These are phyloP conservation scores for Solanum bulbocastanum DNA, from an alignment of 257 asterid genomes.

Conservation along the genomic window DNA sequence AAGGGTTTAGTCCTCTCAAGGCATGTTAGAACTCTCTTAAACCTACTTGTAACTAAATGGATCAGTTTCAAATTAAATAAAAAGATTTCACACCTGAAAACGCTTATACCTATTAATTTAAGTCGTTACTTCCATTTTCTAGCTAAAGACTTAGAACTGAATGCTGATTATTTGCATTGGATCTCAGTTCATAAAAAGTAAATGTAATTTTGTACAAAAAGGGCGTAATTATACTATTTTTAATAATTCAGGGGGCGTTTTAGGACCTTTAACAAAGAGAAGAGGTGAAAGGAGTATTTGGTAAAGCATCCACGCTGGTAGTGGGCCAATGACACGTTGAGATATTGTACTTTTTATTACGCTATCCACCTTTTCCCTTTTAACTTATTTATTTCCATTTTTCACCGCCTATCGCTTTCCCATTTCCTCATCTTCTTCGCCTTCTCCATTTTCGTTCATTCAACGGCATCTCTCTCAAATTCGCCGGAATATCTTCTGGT, in stretches of 20 bases:
- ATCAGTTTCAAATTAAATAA: neutral
- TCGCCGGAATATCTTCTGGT: neutral
- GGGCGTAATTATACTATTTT: neutral
- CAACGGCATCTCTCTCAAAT: neutral
- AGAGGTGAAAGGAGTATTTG: conserved; percentile 33
- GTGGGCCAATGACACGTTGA: neutral
- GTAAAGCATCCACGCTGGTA: conserved; percentile 37
- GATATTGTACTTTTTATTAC: conserved; percentile 45
- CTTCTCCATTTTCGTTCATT: neutral
- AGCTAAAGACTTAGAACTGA: too few relatives aligned
- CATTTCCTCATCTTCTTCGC: neutral
- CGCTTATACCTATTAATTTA: too few relatives aligned
- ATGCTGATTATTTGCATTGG: too few relatives aligned
- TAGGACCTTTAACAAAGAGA: neutral
- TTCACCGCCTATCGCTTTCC: conserved; percentile 4
- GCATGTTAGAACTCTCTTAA: neutral
- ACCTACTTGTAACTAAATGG: rapidly evolving
- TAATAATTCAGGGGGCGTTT: neutral
- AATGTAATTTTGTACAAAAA: neutral
- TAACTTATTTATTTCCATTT: conserved; percentile 18
- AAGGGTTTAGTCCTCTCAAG: neutral
- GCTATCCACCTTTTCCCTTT: neutral
- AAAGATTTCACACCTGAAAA: neutral
- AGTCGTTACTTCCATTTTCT: too few relatives aligned
- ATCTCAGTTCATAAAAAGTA: too few relatives aligned